Base-by-base conservation (phyloP, 257 asterid species). In the Gentiana dahurica region DNA sequence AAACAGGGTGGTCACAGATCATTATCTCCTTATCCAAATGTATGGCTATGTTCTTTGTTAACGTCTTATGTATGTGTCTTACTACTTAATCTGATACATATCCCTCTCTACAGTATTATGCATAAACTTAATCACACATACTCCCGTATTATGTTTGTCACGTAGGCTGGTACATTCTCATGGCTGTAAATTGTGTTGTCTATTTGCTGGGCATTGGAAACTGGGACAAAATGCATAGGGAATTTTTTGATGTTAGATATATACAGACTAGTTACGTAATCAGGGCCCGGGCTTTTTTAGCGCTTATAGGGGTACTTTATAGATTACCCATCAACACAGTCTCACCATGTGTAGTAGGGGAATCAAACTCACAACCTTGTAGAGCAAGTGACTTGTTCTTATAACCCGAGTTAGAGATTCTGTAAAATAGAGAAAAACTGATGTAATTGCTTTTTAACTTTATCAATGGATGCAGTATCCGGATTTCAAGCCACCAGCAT, bases 401-500 rank as follows among this genome's bases (percentile, higher is more conserved):
- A 12, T 11, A n/a, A 41, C 8, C 38, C 12, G 53, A 54, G 13
- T 46, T 59, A 51, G 69, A 68, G 45, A 74, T 58, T 39, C 53
- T 13, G 54, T 47, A 61, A 10, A 34, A 61, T 24, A 24, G 1
- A 24, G 24, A 24, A 24, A 24, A 24, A 24, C 24, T 24, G 24
- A 24, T 24, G 24, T 24, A 24, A 24, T 24, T 24, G 24, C 24
- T 24, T 24, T 24, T 24, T 24, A 24, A 24, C 24, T 24, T 24
- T 24, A 15, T 24, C 24, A 41, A 41, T 41, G 63, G 8, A 13
- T 79, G 81, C 84, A 88, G 95, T 88, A 85, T 58, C 95, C 95
- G n/a, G 94, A 85, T 68, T 59, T 83, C 60, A 85, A 83, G 56
- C 97, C 97, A 13, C 97, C 97, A 10, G 76, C 97, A 48, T 81